phyloP scores from a whole-genome alignment of 257 asterid genomes.

The Salvia miltiorrhiza region DNA sequence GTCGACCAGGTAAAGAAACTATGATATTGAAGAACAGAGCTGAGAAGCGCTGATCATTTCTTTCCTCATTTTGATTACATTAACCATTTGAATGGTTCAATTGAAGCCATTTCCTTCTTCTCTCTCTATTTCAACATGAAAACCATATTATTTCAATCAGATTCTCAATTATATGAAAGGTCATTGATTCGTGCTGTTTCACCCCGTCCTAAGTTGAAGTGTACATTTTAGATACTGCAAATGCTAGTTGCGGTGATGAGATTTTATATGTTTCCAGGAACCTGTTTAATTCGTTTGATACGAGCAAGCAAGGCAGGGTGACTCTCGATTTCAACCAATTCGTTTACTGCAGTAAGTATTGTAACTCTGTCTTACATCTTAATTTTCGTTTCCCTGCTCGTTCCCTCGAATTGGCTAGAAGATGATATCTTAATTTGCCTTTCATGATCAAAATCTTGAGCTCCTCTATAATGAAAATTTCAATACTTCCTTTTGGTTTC shows the following conservation, averaged over 20 bases:
- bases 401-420: too few relatives aligned
- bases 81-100: not conserved
- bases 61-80: not conserved
- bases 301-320: conserved; percentile 77
- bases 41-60: not conserved
- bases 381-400: not conserved
- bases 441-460: not conserved
- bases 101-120: not conserved
- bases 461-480: not conserved
- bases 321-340: conserved; percentile 84
- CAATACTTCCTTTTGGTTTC: not conserved
- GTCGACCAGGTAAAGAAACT: conserved; percentile 54
- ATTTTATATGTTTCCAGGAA: conserved; percentile 40
- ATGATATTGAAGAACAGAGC: not conserved
- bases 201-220: not conserved
- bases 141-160: not conserved
- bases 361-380: not conserved
- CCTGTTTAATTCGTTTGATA: conserved; percentile 70
- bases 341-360: conserved; percentile 70
- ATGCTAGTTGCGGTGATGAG: not conserved
- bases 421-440: not conserved
- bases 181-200: not conserved
- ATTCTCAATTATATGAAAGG: not conserved
- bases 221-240: not conserved
- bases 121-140: not conserved